Evolutionary conservation across 1,139 yeast species (phyloP), one percentile per base, ranked within the genome.

Genomic region (Kodamaea ohmeri): DNA sequence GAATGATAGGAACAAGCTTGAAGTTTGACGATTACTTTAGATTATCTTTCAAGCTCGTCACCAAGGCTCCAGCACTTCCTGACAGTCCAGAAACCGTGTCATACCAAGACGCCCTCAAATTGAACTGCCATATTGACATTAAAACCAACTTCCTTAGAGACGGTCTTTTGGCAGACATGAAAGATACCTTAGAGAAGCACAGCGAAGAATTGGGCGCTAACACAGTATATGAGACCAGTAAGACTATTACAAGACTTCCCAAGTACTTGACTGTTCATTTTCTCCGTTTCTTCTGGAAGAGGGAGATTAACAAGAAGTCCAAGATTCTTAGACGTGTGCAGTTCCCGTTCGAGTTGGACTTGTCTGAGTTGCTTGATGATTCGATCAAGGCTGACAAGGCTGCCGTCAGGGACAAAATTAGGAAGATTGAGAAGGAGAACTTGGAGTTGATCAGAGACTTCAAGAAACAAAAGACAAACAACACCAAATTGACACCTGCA

Each of bases 251-350:
- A 1, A 79, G 88, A 53, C 70, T 94, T 48, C 99, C 99, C 42
- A 84, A 86, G 56, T 84, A 83, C 56, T 71, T 92, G 51, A 86
- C 94, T 11, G 88, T 94, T 35, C 96, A 92, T 59, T 92, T 86
- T 61, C 94, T 92, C 49, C 76, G 99, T 54, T 92, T 92, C 60
- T 92, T 80, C 62, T 92, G 98, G 98, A 86, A 94, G 59, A 77
- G 92, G 54, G 95, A 92, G 44, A 86, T 95, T 6, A 81, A 79
- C 49, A 86, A 84, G 64, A 92, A 92, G 67, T 85, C 96, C 24
- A 92, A 92, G 66, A 92, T 92, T 58, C 71, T 92, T 59, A 81
- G 98, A 56, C 89, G 83, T 63, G 98, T 92, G 20, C 87, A 83
- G 46, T 92, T 94, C 63, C 99, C 99, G 32, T 86, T 89, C 63